These are phyloP conservation scores for Ciborinia camelliae DNA, from an alignment of 2,329 filamentous ascomycete species.

Conservation along the genomic window DNA sequence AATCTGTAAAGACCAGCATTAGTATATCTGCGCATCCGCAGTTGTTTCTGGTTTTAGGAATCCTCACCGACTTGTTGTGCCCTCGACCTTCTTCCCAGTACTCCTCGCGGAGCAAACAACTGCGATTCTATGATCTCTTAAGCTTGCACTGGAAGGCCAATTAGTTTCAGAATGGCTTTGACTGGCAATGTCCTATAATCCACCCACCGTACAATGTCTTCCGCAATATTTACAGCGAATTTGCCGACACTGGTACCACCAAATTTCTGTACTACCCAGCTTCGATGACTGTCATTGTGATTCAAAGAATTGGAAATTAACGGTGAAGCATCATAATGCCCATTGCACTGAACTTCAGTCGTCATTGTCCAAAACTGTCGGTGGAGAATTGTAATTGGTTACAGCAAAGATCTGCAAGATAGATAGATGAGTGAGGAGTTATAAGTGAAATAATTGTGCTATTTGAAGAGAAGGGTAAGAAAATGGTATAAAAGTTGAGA, in stretches of 20 bases:
- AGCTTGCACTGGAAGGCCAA: constrained; percentile 47
- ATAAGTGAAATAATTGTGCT: constrained; percentile 18
- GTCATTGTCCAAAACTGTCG: constrained; percentile 26
- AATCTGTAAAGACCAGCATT: constrained; percentile 37
- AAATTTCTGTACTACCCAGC: constrained; percentile 92
- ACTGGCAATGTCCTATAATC: constrained; percentile 13
- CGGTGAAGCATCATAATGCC: constrained; percentile 23
- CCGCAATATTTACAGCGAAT: constrained; percentile 73
- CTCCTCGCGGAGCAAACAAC: constrained; percentile 95
- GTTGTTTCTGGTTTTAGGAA: neutral
- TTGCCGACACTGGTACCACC: constrained; percentile 95
- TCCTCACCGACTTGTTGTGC: constrained; percentile 88
- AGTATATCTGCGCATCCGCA: neutral
- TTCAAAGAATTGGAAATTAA: constrained; percentile 21
- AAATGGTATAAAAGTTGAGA: neutral
- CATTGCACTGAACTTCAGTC: constrained; percentile 22
- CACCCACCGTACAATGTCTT: constrained; percentile 63
- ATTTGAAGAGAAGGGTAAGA: neutral
- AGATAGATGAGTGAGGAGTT: constrained; percentile 23
- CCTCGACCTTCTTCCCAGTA: constrained; percentile 88
- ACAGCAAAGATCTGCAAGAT: no score
- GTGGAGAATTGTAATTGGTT: constrained; percentile 10
- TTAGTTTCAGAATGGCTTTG: constrained; percentile 13
- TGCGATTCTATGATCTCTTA: constrained; percentile 71
- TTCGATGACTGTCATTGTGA: constrained; percentile 36